Percentiles rank a stretch among this genome's conserved stretches.
phyloP scores from a whole-genome alignment of 2,329 filamentous ascomycete genomes.

The Nothopassalora personata region DNA sequence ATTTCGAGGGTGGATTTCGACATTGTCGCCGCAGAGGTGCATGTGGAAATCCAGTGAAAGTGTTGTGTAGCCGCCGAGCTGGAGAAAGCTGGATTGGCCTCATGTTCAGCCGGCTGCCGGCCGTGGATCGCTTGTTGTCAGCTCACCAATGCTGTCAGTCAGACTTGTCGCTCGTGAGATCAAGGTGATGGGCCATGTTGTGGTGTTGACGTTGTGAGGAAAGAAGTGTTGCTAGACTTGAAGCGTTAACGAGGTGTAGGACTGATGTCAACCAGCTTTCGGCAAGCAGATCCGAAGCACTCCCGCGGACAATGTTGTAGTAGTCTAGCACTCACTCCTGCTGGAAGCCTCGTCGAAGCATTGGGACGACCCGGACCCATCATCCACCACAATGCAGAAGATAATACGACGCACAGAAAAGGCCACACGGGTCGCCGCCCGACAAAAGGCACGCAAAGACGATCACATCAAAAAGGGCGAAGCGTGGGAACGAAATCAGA shows the following conservation, averaged over 20 bases:
- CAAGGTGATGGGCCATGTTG: not conserved
- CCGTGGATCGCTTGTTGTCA: not conserved
- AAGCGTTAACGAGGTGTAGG: not conserved
- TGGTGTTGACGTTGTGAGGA: not conserved
- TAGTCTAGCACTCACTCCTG: not conserved
- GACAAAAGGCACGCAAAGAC: conserved; percentile 7
- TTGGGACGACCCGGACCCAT: not conserved
- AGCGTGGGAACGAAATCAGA: conserved; percentile 30
- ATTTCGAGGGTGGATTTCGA: too few species aligned
- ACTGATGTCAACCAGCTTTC: not conserved
- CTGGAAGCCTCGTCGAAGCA: not conserved
- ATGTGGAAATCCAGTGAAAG: conserved; percentile 1
- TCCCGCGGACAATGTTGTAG: not conserved
- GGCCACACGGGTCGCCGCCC: conserved; percentile 8
- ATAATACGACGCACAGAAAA: conserved; percentile 12
- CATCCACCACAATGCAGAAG: conserved; percentile 15
- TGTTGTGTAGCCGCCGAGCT: conserved; percentile 5
- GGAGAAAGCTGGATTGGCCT: not conserved
- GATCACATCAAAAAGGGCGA: conserved; percentile 20
- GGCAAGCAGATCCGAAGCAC: not conserved
- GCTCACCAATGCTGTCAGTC: not conserved
- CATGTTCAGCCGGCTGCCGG: not conserved
- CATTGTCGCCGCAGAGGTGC: conserved; percentile 3
- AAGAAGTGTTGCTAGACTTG: not conserved
- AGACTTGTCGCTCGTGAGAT: too few species aligned